Evolutionary conservation across 305 asterid species (phyloP), one percentile per base, ranked within the genome.

Genomic region (Fraxinus floribunda): DNA sequence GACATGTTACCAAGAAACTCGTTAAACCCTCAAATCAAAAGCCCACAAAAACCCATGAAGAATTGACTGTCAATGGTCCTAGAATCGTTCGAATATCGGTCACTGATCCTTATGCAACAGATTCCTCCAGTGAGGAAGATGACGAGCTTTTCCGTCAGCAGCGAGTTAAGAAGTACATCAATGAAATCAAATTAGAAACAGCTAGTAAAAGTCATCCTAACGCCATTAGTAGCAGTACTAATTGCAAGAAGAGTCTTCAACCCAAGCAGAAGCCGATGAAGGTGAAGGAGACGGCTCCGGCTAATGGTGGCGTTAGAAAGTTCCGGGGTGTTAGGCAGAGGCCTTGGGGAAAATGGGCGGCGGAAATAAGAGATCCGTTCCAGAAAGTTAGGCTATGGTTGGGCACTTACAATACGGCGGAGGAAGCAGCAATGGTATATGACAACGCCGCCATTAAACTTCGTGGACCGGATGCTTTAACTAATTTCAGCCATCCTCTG

Each of bases 301-400:
- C 79, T 1, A 84, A 29, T 16, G 85, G 84, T 0, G 55, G 35
- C 3, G 90, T 83, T 0, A 75, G 83, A 75, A 89, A 89, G 87
- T 89, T 85, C 73, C 85, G 92, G 3, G 92, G 92, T 0, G 92
- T 89, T 3, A 78, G 92, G 20, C 92, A 88, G 70, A 52, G 92
- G 44, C 91, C 91, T 0, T 90, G 93, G 93, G 93, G 93, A 0
- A 90, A 87, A 85, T 90, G 91, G 91, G 93, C 93, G 0, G 91
- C 91, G 0, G 93, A 90, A 83, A 90, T 90, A 38, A 84, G 93
- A 83, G 93, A 90, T 86, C 91, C 91, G 0, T 39, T 83, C 4
- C 75, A 85, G 52, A 87, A 89, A 34, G 90, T 84, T 15, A 66
- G 93, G 80, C 87, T 90, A 2, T 90, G 93, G 93, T 66, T 90